Conservation (phyloP, 768 basidiomycete genomes). For the Trametes coccinea region DNA sequence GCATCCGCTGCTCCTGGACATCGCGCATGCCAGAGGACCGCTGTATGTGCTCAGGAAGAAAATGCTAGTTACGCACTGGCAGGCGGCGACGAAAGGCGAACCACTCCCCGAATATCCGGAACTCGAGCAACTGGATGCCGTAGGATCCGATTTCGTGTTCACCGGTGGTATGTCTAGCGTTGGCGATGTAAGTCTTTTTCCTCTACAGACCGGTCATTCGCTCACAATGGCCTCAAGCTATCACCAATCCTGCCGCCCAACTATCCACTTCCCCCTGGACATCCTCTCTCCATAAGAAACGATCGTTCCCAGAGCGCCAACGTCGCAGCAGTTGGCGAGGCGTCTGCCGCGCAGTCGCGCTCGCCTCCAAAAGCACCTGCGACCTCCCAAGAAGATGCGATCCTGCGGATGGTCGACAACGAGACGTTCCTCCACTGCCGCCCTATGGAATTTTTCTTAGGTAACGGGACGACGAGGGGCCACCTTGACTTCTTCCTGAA, state of each 20-base stretch:
- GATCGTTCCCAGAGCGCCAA: constrained; percentile 1
- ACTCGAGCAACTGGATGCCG: constrained; percentile 1
- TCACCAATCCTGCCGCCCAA: constrained; percentile 19
- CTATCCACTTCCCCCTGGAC: constrained; percentile 20
- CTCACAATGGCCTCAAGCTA: neutral
- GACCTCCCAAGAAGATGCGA: neutral
- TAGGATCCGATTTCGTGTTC: constrained; percentile 19
- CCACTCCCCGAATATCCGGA: neutral
- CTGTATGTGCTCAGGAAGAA: constrained; percentile 24
- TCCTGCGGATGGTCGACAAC: constrained; percentile 20
- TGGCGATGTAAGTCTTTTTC: constrained; percentile 24
- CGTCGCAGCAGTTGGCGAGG: constrained; percentile 10
- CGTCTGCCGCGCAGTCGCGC: neutral
- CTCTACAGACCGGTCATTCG: neutral
- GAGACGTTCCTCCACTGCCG: constrained; percentile 39
- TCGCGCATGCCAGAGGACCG: constrained; percentile 30
- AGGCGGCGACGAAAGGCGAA: constrained; percentile 11
- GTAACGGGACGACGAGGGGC: constrained; percentile 37
- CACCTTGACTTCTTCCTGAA: constrained; percentile 36
- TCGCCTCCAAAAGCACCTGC: neutral
- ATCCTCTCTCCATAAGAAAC: constrained; percentile 7
- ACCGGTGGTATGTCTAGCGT: constrained; percentile 29
- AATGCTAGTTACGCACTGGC: constrained; percentile 27
- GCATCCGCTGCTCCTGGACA: constrained; percentile 51
- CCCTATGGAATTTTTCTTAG: constrained; percentile 50